Base-by-base conservation (phyloP, 345 rosid species). In the Lepidium sativum region DNA sequence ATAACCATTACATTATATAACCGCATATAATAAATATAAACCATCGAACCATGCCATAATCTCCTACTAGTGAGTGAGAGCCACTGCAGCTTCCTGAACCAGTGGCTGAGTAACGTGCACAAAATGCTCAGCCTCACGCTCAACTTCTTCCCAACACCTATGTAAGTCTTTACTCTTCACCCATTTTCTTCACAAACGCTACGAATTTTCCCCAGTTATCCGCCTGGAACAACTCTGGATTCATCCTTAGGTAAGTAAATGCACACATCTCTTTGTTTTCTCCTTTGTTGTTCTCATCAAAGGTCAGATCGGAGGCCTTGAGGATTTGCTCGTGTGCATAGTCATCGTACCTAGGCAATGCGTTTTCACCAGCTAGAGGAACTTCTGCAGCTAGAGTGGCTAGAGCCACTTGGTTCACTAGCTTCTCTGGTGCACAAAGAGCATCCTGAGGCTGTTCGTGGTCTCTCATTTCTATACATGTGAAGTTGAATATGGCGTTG, bases 361-460 rank as follows among this genome's bases (percentile, higher is more conserved):
- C 99, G 55, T 94, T 94, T 65, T 94, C 99, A 27, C 99, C 97
- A 0, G 99, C 99, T 14, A 94, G 84, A 0, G 88, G 92, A 39
- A 86, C 90, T 23, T 77, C 70, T 10, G 96, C 89, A 53, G 75
- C 80, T 34, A 58, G 74, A 4, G 97, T 84, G 9, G 97, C 97
- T 63, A 83, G 27, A 51, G 89, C 89, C 47, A 90, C 97, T 72
- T 94, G 97, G 84, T 50, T 87, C 13, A 94, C 97, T 33, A 94
- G 89, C 81, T 84, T 88, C 84, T 90, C 97, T 0, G 99, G 99
- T 8, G 97, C 84, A 37, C 96, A 94, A 1, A 86, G 87, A 0
- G 97, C 99, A 16, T 89, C 85, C 68, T 94, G 97, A 5, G 99
- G 97, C 71, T 94, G 99, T 60, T 94, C 99, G 9, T 94, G 91